Evolutionary conservation across 2,329 filamentous ascomycete species (phyloP).

Genomic region (Pestalotiopsis sp.): DNA sequence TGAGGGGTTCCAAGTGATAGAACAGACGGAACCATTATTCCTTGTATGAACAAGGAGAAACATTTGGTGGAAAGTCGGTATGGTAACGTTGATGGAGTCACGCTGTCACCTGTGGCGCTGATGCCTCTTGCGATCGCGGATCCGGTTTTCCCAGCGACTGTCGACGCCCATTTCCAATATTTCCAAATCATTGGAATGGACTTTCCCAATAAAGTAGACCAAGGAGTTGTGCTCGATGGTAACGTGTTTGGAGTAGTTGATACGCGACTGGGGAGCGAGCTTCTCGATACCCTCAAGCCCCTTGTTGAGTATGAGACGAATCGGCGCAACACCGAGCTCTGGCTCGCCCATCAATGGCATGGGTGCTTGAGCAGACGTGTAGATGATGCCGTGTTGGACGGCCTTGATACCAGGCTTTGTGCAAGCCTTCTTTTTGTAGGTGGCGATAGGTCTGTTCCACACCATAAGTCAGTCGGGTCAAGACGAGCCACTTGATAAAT

Average conservation of each 20-base stretch:
- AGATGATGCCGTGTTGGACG: slow-evolving; percentile 56
- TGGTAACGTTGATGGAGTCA: neutral
- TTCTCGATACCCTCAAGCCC: slow-evolving; percentile 38
- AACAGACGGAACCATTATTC: neutral
- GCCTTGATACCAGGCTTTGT: slow-evolving; percentile 56
- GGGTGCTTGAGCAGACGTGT: slow-evolving; percentile 37
- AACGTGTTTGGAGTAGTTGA: slow-evolving; percentile 60
- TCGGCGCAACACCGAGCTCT: slow-evolving; percentile 48
- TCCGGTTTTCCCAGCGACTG: slow-evolving; percentile 42
- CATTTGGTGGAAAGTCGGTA: neutral
- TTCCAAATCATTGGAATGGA: slow-evolving; percentile 42
- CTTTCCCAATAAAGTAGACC: slow-evolving; percentile 58
- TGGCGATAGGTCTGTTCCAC: slow-evolving; percentile 52
- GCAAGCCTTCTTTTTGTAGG: slow-evolving; percentile 56
- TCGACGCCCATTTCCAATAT: slow-evolving; percentile 49
- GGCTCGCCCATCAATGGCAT: slow-evolving; percentile 43
- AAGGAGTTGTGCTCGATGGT: slow-evolving; percentile 61
- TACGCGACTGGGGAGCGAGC: slow-evolving; percentile 52
- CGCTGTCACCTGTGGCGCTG: neutral
- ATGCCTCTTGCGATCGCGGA: neutral
- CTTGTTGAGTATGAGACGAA: slow-evolving; percentile 44
- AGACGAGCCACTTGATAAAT: neutral
- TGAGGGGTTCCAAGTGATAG: too few relatives aligned
- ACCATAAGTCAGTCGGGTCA: neutral
- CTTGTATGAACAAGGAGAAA: neutral